A percentile compares a stretch with the other conserved stretches of the same genome.
phyloP scores from a whole-genome alignment of 2,329 filamentous ascomycete species.

The Ophiosphaerella korrae region DNA sequence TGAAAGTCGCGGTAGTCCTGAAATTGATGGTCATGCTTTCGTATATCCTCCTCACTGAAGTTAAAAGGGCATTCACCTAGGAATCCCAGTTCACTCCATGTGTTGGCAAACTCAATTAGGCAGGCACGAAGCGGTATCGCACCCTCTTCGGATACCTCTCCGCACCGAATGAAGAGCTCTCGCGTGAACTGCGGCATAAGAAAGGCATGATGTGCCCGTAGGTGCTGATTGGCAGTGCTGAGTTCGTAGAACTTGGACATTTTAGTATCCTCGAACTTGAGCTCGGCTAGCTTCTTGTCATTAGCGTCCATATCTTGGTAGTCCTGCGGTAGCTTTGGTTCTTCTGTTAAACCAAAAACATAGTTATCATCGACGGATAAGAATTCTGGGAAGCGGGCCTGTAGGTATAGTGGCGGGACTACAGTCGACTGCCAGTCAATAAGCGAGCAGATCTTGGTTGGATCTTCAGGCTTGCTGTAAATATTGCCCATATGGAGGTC shows the following conservation, averaged over 20 bases:
- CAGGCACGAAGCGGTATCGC: constrained; percentile 41
- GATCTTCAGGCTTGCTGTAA: constrained; percentile 26
- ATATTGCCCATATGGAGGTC: constrained; percentile 50
- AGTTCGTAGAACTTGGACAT: constrained; percentile 40
- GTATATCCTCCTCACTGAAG: constrained; percentile 35
- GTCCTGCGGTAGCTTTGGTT: constrained; percentile 11
- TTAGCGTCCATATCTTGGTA: constrained; percentile 12
- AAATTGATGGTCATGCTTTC: constrained; percentile 35
- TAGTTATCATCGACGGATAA: constrained; percentile 21
- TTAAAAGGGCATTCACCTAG: constrained; percentile 30
- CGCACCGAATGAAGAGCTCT: constrained; percentile 40
- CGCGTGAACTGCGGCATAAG: constrained; percentile 34
- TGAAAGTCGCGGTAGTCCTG: constrained; percentile 37
- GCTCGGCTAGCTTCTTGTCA: constrained; percentile 7
- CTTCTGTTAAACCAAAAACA: constrained; percentile 4
- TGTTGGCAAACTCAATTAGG: constrained; percentile 38
- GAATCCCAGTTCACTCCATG: constrained; percentile 34
- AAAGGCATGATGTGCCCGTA: constrained; percentile 25
- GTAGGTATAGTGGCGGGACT: constrained; percentile 22
- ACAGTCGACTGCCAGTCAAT: constrained; percentile 33
- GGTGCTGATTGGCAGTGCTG: constrained; percentile 24
- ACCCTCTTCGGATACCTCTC: constrained; percentile 35
- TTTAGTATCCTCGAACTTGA: constrained; percentile 12
- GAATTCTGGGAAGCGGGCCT: constrained; percentile 25
- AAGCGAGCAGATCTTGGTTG: constrained; percentile 23